Percentiles rank a stretch among this genome's conserved stretches.
Conservation (phyloP, 495 filamentous ascomycete species). For the Aspergillus hancockii region DNA sequence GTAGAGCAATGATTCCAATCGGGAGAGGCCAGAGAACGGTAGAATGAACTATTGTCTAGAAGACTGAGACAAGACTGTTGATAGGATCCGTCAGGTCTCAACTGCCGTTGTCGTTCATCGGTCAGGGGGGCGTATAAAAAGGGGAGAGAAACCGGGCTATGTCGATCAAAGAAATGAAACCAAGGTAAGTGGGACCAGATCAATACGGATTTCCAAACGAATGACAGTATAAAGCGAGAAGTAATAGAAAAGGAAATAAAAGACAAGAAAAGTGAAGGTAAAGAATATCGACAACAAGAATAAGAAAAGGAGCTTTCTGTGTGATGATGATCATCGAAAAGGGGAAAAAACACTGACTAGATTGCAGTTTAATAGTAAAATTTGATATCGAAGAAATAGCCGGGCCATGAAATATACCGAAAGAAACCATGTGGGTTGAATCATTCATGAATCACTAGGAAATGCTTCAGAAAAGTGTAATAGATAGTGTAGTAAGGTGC, state of each 20-base stretch:
- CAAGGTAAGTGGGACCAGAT: neutral
- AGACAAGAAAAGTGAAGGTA: neutral
- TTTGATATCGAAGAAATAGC: neutral
- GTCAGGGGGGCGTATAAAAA: neutral
- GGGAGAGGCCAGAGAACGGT: neutral
- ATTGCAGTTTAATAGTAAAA: neutral
- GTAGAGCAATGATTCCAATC: neutral
- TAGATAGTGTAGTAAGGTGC: no score
- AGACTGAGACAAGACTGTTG: neutral
- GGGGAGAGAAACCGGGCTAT: neutral
- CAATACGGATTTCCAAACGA: neutral
- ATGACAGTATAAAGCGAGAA: neutral
- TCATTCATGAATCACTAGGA: no score
- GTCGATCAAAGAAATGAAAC: neutral
- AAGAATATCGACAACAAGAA: neutral
- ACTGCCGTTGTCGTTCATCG: neutral
- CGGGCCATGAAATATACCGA: no score
- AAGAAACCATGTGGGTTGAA: no score
- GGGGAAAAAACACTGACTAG: neutral
- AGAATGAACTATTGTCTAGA: neutral
- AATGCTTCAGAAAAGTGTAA: no score
- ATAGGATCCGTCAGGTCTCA: neutral
- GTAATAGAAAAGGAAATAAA: neutral
- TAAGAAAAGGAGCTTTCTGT: neutral
- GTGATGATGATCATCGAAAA: neutral